These are phyloP conservation scores for Cinnamomum micranthum DNA, from an alignment of 164 flowering plant genomes.

Conservation along the genomic window DNA sequence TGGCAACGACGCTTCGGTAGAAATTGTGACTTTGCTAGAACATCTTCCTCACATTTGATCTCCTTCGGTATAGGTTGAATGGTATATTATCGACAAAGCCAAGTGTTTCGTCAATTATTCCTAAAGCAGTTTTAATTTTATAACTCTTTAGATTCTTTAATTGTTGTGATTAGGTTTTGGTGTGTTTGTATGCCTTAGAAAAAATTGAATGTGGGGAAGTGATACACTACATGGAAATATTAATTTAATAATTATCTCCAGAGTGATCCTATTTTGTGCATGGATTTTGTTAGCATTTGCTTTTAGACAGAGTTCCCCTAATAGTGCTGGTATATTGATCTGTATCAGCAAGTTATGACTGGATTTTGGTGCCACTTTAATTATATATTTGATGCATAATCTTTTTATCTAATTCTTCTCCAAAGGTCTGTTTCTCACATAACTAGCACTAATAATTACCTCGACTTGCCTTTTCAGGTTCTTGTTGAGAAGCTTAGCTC, in stretches of 20 bases:
- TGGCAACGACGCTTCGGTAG: too few species aligned
- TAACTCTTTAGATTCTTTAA: too few species aligned
- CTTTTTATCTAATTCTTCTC: not conserved
- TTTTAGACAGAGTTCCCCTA: too few species aligned
- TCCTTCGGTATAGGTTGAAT: too few species aligned
- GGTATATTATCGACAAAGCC: too few species aligned
- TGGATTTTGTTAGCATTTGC: not conserved
- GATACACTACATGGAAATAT: not conserved
- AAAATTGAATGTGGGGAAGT: not conserved
- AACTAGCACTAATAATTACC: not conserved
- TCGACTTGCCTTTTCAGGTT: constrained; percentile 40
- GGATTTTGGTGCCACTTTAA: not conserved
- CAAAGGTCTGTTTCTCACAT: not conserved
- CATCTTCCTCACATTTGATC: too few species aligned
- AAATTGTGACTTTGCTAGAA: too few species aligned
- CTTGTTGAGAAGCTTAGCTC: constrained; percentile 52
- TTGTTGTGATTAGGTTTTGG: not conserved
- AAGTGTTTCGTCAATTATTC: too few species aligned
- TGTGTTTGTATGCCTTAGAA: not conserved
- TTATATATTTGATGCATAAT: not conserved
- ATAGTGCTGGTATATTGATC: not conserved
- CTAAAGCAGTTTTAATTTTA: too few species aligned
- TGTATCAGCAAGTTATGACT: not conserved
- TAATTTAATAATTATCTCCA: not conserved
- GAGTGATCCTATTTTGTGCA: not conserved